Evolutionary conservation across 1,139 yeast species (phyloP).

Genomic region (Pichia sp.): DNA sequence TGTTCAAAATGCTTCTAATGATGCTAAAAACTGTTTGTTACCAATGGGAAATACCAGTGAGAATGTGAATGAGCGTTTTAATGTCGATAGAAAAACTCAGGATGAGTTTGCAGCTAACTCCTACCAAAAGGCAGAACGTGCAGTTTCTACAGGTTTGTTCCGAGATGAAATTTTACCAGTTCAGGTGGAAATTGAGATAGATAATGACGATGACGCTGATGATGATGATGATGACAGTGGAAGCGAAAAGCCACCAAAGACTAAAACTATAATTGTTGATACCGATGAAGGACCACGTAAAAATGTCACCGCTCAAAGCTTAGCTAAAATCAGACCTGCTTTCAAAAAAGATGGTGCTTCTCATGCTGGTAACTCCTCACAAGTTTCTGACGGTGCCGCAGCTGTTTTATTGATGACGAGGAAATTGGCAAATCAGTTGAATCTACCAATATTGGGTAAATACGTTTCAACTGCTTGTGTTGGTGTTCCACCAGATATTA

Average conservation of each 20-base stretch:
- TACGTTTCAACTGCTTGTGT: slow-evolving; percentile 68
- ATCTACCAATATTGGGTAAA: slow-evolving; percentile 62
- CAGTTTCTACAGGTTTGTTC: slow-evolving; percentile 65
- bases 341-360: slow-evolving; percentile 77
- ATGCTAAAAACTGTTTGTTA: slow-evolving; percentile 58
- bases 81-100: slow-evolving; percentile 62
- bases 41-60: slow-evolving; percentile 94
- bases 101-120: slow-evolving; percentile 84
- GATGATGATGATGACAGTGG: slow-evolving; percentile 19
- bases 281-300: slow-evolving; percentile 89
- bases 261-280: slow-evolving; percentile 42
- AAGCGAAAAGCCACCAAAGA: slow-evolving; percentile 31
- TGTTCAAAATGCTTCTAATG: slow-evolving; percentile 35
- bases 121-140: slow-evolving; percentile 75
- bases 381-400: slow-evolving; percentile 93
- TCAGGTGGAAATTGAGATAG: slow-evolving; percentile 41
- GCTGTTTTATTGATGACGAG: slow-evolving; percentile 82
- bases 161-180: slow-evolving; percentile 83
- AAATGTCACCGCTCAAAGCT: slow-evolving; percentile 73
- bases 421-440: slow-evolving; percentile 72
- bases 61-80: slow-evolving; percentile 59
- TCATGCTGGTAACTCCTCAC: slow-evolving; percentile 95
- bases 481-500: slow-evolving; percentile 94
- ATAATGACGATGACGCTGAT: slow-evolving; percentile 37
- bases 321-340: slow-evolving; percentile 79